phyloP scores from a whole-genome alignment of 176 grass and related monocot genomes.

The Otatea glauca region DNA sequence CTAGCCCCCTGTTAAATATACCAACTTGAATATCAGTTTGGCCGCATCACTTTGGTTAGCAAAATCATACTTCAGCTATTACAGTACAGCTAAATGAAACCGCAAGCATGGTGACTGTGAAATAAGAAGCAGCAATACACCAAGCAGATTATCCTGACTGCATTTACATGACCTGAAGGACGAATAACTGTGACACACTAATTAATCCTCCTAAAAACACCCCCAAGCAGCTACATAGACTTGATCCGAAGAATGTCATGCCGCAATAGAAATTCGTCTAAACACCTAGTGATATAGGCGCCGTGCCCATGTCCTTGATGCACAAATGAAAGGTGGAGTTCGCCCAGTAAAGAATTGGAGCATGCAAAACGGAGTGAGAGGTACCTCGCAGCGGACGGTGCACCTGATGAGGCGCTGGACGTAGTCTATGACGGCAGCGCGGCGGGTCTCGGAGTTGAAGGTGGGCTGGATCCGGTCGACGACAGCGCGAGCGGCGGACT shows the following conservation, averaged over 20 bases:
- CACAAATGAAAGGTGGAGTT: background rate
- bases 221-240: background rate
- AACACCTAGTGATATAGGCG: background rate
- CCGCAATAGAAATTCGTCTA: background rate
- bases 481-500: conserved; percentile 64
- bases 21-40: background rate
- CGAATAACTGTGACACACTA: background rate
- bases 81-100: conserved; percentile 7
- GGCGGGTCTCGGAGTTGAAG: conserved; percentile 60
- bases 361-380: background rate
- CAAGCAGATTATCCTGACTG: background rate
- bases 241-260: conserved; percentile 1
- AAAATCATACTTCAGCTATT: background rate
- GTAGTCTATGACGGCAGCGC: conserved; percentile 69
- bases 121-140: conserved; percentile 15
- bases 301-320: background rate
- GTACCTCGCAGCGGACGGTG: conserved; percentile 53
- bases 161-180: conserved; percentile 24
- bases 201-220: conserved; percentile 2
- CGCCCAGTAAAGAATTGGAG: background rate
- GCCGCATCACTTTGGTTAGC: conserved; percentile 1
- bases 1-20: background rate
- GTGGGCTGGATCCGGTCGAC: conserved; percentile 73
- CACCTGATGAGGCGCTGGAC: conserved; percentile 63
- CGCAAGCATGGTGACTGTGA: background rate